Base-by-base conservation (phyloP, 2,329 filamentous ascomycete species). In the Lasiodiplodia citricola region DNA sequence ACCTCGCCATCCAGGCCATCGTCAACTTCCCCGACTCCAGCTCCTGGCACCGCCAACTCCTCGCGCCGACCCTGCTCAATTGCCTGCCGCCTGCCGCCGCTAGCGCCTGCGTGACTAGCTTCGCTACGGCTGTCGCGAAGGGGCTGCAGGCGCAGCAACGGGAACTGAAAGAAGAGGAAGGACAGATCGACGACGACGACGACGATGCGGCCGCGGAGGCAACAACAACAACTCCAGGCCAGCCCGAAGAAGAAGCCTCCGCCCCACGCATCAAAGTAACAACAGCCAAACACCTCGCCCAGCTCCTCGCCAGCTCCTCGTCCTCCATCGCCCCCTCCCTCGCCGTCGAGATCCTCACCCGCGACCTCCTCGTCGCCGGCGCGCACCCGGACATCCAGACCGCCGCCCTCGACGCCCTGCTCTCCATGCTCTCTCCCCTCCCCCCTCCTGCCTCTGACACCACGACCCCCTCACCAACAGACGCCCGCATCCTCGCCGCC, bases 281-380 rank as follows among this genome's bases (percentile, higher is more conserved):
- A 0, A 83, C 82, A 1, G 75, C 82, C 56, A 83, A 84, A 63
- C 74, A 79, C 52, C 74, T 84, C 1, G 80, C 80, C 1, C 77
- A 83, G 68, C 66, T 82, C 3, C 72, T 83, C 18, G 31, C 31
- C 69, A 76, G 11, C 72, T 31, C 13, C 72, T 35, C 78, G 0
- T 70, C 75, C 0, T 80, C 78, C 44, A 72, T 83, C 11, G 74
- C 76, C 6, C 72, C 77, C 18, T 66, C 73, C 0, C 71, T 72
- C 18, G 70, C 79, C 1, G 62, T 80, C 4, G 73, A 75, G 0
- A 69, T 81, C 0, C 72, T 83, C 5, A 44, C 41, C 62, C 72
- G 1, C 71, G 69, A 4, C 70, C 83, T 6, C 71, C 80, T 2
- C 69, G 70, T 44, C 5, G 74, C 70, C 14, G 71, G 73, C 3